These are phyloP conservation scores for Cercospora berteroae DNA, from an alignment of 2,329 filamentous ascomycete genomes.

Conservation along the genomic window DNA sequence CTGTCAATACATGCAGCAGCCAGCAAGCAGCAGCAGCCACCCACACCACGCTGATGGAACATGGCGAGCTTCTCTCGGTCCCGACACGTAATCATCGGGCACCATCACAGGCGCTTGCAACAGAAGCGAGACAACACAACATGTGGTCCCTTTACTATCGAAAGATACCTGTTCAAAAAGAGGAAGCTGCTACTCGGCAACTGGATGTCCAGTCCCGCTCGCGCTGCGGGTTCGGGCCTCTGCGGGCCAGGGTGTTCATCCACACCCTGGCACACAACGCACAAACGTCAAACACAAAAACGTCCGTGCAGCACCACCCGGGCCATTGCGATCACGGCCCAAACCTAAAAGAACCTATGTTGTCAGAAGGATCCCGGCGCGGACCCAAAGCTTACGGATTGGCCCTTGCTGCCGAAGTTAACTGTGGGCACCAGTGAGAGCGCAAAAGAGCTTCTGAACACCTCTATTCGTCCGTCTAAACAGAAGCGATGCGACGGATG, in stretches of 20 bases:
- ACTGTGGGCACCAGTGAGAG: constrained; percentile 23
- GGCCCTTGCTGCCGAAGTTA: constrained; percentile 20
- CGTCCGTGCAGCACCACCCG: constrained; percentile 17
- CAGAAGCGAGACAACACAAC: not conserved
- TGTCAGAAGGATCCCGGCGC: not conserved
- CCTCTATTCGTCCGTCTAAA: constrained; percentile 17
- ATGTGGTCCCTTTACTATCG: not conserved
- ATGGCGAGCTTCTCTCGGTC: not conserved
- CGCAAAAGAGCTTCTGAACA: constrained; percentile 11
- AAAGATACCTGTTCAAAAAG: not conserved
- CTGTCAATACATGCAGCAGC: constrained; percentile 5
- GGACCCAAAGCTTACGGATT: constrained; percentile 12
- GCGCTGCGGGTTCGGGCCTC: constrained; percentile 23
- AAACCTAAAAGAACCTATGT: constrained; percentile 22
- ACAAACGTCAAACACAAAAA: not conserved
- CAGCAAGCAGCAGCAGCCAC: not conserved
- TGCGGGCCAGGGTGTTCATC: constrained; percentile 9
- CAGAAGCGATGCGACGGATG: not conserved
- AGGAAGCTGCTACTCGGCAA: constrained; percentile 10
- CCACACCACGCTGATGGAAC: constrained; percentile 1
- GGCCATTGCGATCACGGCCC: constrained; percentile 20
- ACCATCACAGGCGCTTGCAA: not conserved
- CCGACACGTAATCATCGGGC: constrained; percentile 2
- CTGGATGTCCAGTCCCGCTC: constrained; percentile 14
- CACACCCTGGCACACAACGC: not conserved